A percentile compares a stretch with the other conserved stretches of the same genome.
phyloP scores from a whole-genome alignment of 352 stramenopile species.

The Thalassiosira pacifica region DNA sequence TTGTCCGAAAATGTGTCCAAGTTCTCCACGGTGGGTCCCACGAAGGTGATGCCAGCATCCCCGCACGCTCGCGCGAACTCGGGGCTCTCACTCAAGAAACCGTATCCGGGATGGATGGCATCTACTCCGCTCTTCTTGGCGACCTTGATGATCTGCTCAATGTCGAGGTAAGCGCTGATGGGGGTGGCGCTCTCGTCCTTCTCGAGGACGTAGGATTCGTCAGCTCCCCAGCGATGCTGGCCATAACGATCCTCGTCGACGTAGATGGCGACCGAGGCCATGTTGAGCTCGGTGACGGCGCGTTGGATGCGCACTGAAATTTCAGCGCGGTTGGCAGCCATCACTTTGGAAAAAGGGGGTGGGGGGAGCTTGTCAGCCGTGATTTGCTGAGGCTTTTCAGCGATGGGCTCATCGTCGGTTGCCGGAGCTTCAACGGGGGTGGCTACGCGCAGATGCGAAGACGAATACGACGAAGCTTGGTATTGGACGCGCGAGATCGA shows the following conservation, averaged over 20 bases:
- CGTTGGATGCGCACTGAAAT: slow-evolving; percentile 98
- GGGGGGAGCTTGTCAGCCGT: slow-evolving; percentile 6
- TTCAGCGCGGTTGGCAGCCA: slow-evolving; percentile 97
- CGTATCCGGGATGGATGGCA: slow-evolving; percentile 97
- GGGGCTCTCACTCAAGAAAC: slow-evolving; percentile 97
- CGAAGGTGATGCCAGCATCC: slow-evolving; percentile 94
- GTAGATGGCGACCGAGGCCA: slow-evolving; percentile 88
- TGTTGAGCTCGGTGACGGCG: slow-evolving; percentile 92
- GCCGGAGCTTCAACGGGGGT: neutral
- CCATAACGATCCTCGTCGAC: slow-evolving; percentile 94
- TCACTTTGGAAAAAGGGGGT: slow-evolving; percentile 92
- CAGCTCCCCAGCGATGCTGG: slow-evolving; percentile 84
- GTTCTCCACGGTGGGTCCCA: slow-evolving; percentile 89
- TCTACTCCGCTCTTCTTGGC: slow-evolving; percentile 93
- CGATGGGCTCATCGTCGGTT: neutral
- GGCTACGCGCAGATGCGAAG: slow-evolving; percentile 55
- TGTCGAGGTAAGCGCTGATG: slow-evolving; percentile 92
- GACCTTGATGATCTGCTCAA: slow-evolving; percentile 93
- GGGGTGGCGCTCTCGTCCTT: slow-evolving; percentile 58
- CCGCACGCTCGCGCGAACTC: slow-evolving; percentile 93
- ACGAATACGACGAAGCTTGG: neutral
- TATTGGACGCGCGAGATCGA: neutral
- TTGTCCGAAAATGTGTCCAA: slow-evolving; percentile 75
- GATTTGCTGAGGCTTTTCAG: neutral
- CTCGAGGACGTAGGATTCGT: slow-evolving; percentile 68